Evolutionary conservation across 164 flowering plant genomes (phyloP).

Genomic region (Echeveria elegans): DNA sequence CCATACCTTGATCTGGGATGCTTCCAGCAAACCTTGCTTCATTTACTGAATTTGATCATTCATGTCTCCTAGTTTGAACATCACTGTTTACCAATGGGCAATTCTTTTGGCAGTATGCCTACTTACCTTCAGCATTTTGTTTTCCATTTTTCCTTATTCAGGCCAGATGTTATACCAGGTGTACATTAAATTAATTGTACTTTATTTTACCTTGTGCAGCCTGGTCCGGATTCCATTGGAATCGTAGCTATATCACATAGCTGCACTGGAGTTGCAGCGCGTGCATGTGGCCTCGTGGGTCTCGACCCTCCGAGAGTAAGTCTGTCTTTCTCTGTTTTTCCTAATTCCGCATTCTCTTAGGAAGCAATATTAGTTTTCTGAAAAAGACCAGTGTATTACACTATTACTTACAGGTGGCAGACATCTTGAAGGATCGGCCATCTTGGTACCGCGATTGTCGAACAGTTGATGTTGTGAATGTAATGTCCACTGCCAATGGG

Average conservation of each 20-base stretch:
- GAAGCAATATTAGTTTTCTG: not conserved
- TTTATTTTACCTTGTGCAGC: constrained; percentile 30
- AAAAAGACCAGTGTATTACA: not conserved
- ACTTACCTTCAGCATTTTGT: not conserved
- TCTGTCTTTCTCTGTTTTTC: not conserved
- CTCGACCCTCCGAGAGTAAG: constrained; percentile 70
- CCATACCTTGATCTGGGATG: constrained; percentile 1
- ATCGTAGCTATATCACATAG: constrained; percentile 97
- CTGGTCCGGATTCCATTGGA: constrained; percentile 99
- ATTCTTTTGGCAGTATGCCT: not conserved
- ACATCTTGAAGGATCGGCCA: constrained; percentile 74
- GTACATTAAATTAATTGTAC: not conserved
- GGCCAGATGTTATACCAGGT: not conserved
- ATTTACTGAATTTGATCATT: not conserved
- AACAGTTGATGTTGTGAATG: constrained; percentile 50
- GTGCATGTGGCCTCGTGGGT: constrained; percentile 95
- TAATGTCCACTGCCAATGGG: constrained; percentile 55
- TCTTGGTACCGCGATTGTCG: constrained; percentile 79
- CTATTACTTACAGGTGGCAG: constrained; percentile 39
- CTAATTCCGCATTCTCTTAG: not conserved
- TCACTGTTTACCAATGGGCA: not conserved
- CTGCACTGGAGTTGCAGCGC: constrained; percentile 94
- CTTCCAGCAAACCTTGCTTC: not conserved
- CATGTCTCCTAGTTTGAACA: not conserved
- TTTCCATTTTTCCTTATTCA: not conserved